A percentile compares a stretch with the other conserved stretches of the same genome.
These are phyloP conservation scores for Hirsutella minnesotensis DNA, from an alignment of 2,329 filamentous ascomycete genomes.

Conservation along the genomic window DNA sequence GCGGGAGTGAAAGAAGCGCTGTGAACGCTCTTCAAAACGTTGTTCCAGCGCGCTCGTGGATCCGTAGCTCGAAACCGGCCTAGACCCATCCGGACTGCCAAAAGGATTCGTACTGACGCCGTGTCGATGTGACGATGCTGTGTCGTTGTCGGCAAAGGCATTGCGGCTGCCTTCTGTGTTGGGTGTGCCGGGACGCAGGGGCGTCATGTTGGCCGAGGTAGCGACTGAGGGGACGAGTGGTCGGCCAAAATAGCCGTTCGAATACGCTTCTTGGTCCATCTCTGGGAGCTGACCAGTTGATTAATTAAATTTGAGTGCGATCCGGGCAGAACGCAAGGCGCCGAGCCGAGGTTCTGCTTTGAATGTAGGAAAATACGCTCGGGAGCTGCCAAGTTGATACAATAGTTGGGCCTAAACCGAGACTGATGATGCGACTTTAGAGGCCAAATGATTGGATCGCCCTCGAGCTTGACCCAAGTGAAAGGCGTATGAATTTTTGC, in stretches of 20 bases:
- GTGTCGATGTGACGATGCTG: conserved; percentile 20
- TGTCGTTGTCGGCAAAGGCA: conserved; percentile 29
- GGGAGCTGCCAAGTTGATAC: too few relatives aligned
- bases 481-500: too few relatives aligned
- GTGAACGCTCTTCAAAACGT: conserved; percentile 24
- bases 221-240: conserved; percentile 19
- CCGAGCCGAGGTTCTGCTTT: too few relatives aligned
- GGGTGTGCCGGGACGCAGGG: conserved; percentile 28
- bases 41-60: conserved; percentile 27
- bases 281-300: too few relatives aligned
- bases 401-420: too few relatives aligned
- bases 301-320: too few relatives aligned
- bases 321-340: too few relatives aligned
- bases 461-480: too few relatives aligned
- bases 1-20: conserved; percentile 61
- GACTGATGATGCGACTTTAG: too few relatives aligned
- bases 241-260: conserved; percentile 15
- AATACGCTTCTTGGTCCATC: conserved; percentile 16
- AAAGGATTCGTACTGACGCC: conserved; percentile 29
- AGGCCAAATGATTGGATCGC: too few relatives aligned
- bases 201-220: conserved; percentile 26
- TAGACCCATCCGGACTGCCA: conserved; percentile 29
- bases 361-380: too few relatives aligned
- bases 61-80: conserved; percentile 34
- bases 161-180: conserved; percentile 26